These are phyloP conservation scores for Scedosporium minutisporum DNA, from an alignment of 2,329 filamentous ascomycete species.

Conservation along the genomic window DNA sequence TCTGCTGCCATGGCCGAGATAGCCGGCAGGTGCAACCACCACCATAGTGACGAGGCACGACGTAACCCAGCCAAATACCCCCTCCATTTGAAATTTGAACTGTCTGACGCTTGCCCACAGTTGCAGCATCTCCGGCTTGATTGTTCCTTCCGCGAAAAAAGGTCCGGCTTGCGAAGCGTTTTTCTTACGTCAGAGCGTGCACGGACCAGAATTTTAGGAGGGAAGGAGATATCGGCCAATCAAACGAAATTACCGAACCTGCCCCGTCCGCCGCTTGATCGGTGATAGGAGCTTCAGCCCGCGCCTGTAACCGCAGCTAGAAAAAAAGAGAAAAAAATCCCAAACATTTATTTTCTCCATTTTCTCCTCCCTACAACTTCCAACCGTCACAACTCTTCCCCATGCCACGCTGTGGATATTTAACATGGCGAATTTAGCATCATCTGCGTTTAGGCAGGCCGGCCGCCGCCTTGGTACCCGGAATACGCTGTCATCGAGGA, in stretches of 20 bases:
- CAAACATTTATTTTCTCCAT: slow-evolving; percentile 1
- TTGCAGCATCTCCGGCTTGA: too few relatives aligned
- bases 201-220: neutral
- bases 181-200: slow-evolving; percentile 5
- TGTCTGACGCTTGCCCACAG: too few relatives aligned
- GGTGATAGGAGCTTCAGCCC: slow-evolving; percentile 6
- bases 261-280: neutral
- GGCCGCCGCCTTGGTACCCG: slow-evolving; percentile 43
- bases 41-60: too few relatives aligned
- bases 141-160: neutral
- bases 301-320: slow-evolving; percentile 3
- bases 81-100: too few relatives aligned
- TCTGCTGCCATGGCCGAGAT: too few relatives aligned
- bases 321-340: slow-evolving; percentile 3
- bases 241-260: neutral
- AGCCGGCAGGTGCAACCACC: too few relatives aligned
- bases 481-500: slow-evolving; percentile 23
- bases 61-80: too few relatives aligned
- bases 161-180: neutral
- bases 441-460: slow-evolving; percentile 65
- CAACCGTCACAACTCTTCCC: neutral
- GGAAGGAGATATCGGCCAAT: slow-evolving; percentile 4
- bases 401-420: slow-evolving; percentile 2
- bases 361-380: neutral
- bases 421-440: slow-evolving; percentile 55